These are phyloP conservation scores for Ampelocalamus luodianensis DNA, from an alignment of 176 grass and related monocot genomes.

Conservation along the genomic window DNA sequence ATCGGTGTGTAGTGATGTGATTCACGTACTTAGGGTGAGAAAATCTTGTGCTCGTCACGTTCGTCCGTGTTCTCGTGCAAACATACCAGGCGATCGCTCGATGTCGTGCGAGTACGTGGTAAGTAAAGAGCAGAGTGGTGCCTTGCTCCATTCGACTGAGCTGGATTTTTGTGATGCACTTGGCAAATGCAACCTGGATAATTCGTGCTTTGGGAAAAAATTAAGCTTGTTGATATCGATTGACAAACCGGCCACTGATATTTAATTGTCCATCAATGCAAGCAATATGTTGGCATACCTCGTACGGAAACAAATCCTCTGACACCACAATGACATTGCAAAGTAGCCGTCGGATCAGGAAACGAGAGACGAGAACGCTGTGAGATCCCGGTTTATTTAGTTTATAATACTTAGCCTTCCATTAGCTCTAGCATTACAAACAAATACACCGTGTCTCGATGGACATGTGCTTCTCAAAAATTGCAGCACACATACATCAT, in stretches of 20 bases:
- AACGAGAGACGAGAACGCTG: no score
- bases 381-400: no score
- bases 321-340: no score
- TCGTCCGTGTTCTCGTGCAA: not conserved
- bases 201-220: not conserved
- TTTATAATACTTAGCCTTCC: no score
- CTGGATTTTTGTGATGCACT: not conserved
- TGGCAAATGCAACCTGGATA: conserved; percentile 5
- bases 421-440: no score
- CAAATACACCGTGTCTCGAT: no score
- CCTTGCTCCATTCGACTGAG: not conserved
- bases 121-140: not conserved
- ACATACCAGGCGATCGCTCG: not conserved
- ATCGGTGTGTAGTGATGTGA: not conserved
- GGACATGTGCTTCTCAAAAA: no score
- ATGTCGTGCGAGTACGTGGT: not conserved
- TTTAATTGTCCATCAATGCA: not conserved
- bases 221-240: not conserved
- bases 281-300: not conserved
- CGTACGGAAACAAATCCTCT: no score
- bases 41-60: conserved; percentile 5
- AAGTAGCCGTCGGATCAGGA: no score
- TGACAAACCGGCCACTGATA: no score
- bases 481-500: no score
- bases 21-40: no score